A percentile compares a stretch with the other conserved stretches of the same genome.
Evolutionary conservation across 768 basidiomycete species (phyloP).

Genomic region (Lanmaoa pseudosensibilis): DNA sequence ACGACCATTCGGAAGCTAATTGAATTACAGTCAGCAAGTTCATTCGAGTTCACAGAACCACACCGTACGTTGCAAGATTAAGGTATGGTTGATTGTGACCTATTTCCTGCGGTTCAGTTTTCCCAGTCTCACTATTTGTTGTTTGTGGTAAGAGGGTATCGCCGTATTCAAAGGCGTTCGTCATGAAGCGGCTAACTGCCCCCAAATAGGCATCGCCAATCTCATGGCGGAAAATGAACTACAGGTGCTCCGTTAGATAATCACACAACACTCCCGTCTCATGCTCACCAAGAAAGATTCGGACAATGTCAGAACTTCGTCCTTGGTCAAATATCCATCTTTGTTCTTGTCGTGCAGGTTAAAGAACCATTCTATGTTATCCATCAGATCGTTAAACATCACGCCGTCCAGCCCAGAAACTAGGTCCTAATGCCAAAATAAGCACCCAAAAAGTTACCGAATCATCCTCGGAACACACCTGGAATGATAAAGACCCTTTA

Average conservation of each 20-base stretch:
- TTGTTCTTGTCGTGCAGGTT: conserved; percentile 94
- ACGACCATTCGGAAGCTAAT: conserved; percentile 97
- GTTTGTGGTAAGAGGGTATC: conserved; percentile 76
- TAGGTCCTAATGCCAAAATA: conserved; percentile 60
- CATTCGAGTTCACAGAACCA: background rate
- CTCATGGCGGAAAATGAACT: conserved; percentile 99
- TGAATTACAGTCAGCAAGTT: conserved; percentile 9
- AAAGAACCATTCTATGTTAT: conserved; percentile 99
- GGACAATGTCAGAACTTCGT: conserved; percentile 92
- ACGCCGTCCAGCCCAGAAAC: conserved; percentile 87
- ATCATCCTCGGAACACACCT: conserved; percentile 47
- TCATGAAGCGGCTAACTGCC: conserved; percentile 95
- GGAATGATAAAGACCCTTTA: conserved; percentile 84
- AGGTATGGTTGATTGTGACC: conserved; percentile 88
- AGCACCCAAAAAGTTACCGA: background rate
- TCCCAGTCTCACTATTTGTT: conserved; percentile 34
- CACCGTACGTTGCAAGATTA: conserved; percentile 77
- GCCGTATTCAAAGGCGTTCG: conserved; percentile 97
- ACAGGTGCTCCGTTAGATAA: conserved; percentile 7
- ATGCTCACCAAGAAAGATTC: conserved; percentile 80
- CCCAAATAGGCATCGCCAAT: conserved; percentile 95
- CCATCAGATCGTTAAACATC: conserved; percentile 97
- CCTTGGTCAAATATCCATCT: conserved; percentile 93
- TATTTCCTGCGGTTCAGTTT: conserved; percentile 46
- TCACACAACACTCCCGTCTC: background rate